Evolutionary conservation across 2,329 filamentous ascomycete species (phyloP).

Genomic region (Pseudocercospora vitis): DNA sequence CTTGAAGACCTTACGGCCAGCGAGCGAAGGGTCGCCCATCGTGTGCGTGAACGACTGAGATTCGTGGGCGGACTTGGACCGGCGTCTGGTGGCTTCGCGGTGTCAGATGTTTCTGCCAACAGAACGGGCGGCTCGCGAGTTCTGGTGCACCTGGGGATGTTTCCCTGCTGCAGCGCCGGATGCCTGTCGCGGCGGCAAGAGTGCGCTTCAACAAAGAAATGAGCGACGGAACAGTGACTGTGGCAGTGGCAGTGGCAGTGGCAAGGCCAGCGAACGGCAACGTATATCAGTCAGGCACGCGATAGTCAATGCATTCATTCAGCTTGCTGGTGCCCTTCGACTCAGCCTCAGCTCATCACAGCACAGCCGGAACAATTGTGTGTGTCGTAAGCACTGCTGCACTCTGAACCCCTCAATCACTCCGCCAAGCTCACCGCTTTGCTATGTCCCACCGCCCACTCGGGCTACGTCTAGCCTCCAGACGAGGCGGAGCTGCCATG

Average conservation of each 20-base stretch:
- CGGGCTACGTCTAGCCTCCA: background rate
- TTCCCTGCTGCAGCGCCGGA: too few species aligned
- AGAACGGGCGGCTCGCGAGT: too few species aligned
- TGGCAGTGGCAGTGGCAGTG: too few species aligned
- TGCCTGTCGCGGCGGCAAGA: background rate
- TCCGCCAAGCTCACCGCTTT: background rate
- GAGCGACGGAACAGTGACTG: background rate
- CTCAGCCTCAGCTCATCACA: background rate
- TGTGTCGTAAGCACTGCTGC: background rate
- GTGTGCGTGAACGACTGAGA: constrained; percentile 14
- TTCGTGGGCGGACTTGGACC: background rate
- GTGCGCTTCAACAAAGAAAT: background rate
- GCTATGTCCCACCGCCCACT: background rate
- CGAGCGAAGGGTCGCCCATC: constrained; percentile 58
- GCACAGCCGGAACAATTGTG: background rate
- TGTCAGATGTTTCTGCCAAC: too few species aligned
- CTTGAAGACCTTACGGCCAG: constrained; percentile 90
- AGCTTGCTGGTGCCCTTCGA: background rate
- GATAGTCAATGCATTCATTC: background rate
- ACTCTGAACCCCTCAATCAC: background rate
- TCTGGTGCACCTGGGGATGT: too few species aligned
- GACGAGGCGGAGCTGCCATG: background rate
- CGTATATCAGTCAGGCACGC: constrained; percentile 6
- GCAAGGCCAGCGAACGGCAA: background rate
- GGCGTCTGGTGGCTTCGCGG: constrained; percentile 1